Evolutionary conservation across 495 filamentous ascomycete genomes (phyloP), one percentile per base, ranked within the genome.

Genomic region (Aspergillus homomorphus): DNA sequence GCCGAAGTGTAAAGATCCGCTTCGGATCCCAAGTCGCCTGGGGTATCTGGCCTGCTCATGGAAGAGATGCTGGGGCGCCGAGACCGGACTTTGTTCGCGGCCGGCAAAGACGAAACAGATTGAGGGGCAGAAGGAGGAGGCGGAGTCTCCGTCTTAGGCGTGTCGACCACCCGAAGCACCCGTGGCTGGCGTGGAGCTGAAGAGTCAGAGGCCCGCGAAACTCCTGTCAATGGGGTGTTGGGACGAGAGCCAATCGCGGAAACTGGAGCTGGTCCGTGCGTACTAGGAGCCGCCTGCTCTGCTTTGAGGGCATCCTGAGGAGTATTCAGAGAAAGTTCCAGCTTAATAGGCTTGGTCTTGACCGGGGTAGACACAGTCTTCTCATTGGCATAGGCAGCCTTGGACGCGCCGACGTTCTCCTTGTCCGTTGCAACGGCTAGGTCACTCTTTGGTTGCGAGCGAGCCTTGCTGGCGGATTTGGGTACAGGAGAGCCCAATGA

Each of bases 11-110:
- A 80, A 5, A 84, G 86, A 22, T 89, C 88, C 57, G 79, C 90
- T 59, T 96, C 92, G 1, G 88, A 92, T 21, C 89, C 81, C 4
- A 84, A 67, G 60, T 95, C 92, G 59, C 87, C 84, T 3, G 92
- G 90, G 0, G 92, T 94, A 44, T 85, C 86, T n/a, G 92, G 89
- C 23, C 84, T 77, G 58, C 89, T 83, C 28, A 82, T 66, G 0
- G 86, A 84, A 46, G 81, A 72, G 7, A 87, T 58, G 58, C 86
- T 89, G 9, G 84, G 76, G 59, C 84, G 77, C 15, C 86, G 73
- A 5, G 84, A 85, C 18, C 79, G 77, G 0, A 72, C 61, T 55
- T 78, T 82, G 20, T 62, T 69, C 3, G 61, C 68, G n/a, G 72
- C 68, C 9, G 76, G 63, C 21, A 51, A 76, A 1, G 75, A 70